Evolutionary conservation across 495 filamentous ascomycete genomes (phyloP), one percentile per base, ranked within the genome.

Genomic region (Podospora bellae-mahoneyi): DNA sequence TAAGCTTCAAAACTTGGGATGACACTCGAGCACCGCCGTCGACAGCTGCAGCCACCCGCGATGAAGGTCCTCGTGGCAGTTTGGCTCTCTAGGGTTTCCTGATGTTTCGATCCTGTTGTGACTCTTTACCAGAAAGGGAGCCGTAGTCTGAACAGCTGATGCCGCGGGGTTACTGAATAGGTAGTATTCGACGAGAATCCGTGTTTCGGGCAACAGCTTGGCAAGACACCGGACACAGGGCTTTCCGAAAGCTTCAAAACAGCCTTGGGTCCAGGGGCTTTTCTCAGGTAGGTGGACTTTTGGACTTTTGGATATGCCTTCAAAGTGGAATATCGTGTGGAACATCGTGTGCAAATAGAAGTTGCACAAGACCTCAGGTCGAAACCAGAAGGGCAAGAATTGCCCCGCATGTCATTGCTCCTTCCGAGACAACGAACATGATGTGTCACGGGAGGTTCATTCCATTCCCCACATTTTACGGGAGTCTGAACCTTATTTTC

Each of bases 1-100:
- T 48, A 48, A 16, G 9, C 39, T 48, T 23, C 65, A 61, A 56
- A 64, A 68, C 62, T 75, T 75, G 64, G 71, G 73, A 73, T 57
- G 73, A 67, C 60, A 26, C 44, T 28, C 59, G 15, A 18, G 39
- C 39, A 48, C 39, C 39, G 39, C 39, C 39, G 9, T 48, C 39
- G 39, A 48, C 39, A 48, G 15, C 39, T 48, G 39, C 39, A 48
- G 39, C 39, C 39, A 48, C 39, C 39, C 39, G 9, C 39, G 39
- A 48, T 48, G 6, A 6, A 13, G 13, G 10, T 6, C 34, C 34
- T 39, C 34, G 34, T 39, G 34, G 34, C 34, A 39, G 34, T 39
- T 39, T 39, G 34, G 34, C 34, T 0, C 34, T 39, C 5, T 39
- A 32, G 30, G 39, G 39, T 48, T 10, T 48, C 39, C 13, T 9